Evolutionary conservation across 129 eudicot species (phyloP).

Genomic region (Chrysanthemum seticuspe): DNA sequence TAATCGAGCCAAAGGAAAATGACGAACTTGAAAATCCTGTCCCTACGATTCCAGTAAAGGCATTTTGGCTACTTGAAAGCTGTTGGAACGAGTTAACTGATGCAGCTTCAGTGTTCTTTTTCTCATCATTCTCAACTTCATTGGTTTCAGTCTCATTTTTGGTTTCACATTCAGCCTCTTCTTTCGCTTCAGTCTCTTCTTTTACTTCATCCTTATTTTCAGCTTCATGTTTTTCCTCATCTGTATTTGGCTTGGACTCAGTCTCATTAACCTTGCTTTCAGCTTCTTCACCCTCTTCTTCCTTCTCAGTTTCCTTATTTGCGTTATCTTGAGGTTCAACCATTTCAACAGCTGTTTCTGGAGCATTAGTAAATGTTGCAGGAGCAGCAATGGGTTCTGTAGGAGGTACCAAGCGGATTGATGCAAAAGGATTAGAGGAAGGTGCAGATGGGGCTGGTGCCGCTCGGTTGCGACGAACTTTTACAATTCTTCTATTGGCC

Average conservation of each 20-base stretch:
- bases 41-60: conserved; percentile 84
- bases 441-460: conserved; percentile 33
- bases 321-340: conserved; percentile 23
- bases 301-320: conserved; percentile 15
- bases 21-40: conserved; percentile 77
- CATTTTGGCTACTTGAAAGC: conserved; percentile 87
- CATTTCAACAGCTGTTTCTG: conserved; percentile 27
- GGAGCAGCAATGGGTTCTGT: conserved; percentile 24
- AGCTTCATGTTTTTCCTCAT: too few species aligned
- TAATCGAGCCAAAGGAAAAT: conserved; percentile 73
- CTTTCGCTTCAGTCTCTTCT: neutral
- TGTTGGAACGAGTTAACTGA: conserved; percentile 77
- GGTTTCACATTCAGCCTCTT: conserved; percentile 22
- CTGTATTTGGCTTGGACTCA: too few species aligned
- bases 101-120: conserved; percentile 38
- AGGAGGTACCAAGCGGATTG: conserved; percentile 64
- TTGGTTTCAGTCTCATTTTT: conserved; percentile 18
- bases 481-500: conserved; percentile 78
- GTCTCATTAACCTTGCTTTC: conserved; percentile 12
- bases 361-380: conserved; percentile 2
- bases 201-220: too few species aligned
- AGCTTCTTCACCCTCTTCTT: conserved; percentile 31
- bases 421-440: conserved; percentile 85
- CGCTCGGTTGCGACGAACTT: conserved; percentile 66
- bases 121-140: conserved; percentile 22